phyloP scores from a whole-genome alignment of 2,329 filamentous ascomycete species.

The Fusarium xylarioides region DNA sequence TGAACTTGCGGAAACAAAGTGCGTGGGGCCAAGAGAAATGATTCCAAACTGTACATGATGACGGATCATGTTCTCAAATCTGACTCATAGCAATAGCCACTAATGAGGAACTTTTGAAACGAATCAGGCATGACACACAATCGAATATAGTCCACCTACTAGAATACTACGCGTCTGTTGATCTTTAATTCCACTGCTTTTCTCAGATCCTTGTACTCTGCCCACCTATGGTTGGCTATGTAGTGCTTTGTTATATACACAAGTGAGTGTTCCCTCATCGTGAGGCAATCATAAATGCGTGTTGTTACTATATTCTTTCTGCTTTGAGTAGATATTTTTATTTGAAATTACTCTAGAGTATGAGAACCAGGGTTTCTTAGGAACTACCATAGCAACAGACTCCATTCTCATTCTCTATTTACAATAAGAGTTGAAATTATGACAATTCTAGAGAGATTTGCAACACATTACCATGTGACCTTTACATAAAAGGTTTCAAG shows the following conservation, averaged over 20 bases:
- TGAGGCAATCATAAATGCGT: background rate
- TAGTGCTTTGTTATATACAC: background rate
- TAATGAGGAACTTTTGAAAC: background rate
- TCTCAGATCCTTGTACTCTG: background rate
- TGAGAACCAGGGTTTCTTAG: background rate
- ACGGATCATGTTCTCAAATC: background rate
- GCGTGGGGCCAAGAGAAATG: background rate
- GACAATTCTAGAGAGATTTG: background rate
- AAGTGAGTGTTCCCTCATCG: background rate
- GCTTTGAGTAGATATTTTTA: background rate
- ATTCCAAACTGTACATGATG: conserved; percentile 2
- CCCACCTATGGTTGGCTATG: background rate
- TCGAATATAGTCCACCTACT: background rate
- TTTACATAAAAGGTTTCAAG: background rate
- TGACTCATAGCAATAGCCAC: background rate
- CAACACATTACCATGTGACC: no score
- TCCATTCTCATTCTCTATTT: background rate
- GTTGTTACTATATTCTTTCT: background rate
- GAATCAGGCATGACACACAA: background rate
- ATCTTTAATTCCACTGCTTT: background rate
- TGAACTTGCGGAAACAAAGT: background rate
- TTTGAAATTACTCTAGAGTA: background rate
- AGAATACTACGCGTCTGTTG: background rate
- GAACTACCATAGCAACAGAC: background rate
- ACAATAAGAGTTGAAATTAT: no score